Conservation (phyloP, 1,284 basidiomycete genomes). For the Boletus semigastroideus region DNA sequence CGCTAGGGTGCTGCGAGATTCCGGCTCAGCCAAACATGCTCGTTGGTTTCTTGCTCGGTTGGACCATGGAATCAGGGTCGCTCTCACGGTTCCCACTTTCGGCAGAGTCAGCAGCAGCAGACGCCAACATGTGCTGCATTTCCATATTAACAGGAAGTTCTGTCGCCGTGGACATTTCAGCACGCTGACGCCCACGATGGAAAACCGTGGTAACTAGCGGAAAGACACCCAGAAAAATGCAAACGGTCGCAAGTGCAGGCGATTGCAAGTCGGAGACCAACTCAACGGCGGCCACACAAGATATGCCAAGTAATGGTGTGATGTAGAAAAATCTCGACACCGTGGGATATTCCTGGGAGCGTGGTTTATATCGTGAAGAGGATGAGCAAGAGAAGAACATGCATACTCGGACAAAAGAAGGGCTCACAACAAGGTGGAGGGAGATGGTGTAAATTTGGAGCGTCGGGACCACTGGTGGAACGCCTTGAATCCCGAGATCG, state of each 20-base stretch:
- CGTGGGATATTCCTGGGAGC: background rate
- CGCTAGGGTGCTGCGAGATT: too few relatives aligned
- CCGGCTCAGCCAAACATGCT: too few relatives aligned
- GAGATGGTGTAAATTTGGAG: conserved; percentile 24
- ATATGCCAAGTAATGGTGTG: conserved; percentile 18
- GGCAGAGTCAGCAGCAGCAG: background rate
- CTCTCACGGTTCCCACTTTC: background rate
- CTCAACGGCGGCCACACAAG: conserved; percentile 12
- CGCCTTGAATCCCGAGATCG: conserved; percentile 3
- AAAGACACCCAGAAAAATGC: conserved; percentile 9
- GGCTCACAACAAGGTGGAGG: conserved; percentile 13
- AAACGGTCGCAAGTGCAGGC: background rate
- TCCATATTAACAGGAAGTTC: background rate
- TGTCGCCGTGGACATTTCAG: background rate
- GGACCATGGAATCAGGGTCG: background rate
- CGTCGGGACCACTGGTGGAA: conserved; percentile 12
- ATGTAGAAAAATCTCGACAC: conserved; percentile 17
- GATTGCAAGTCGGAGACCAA: conserved; percentile 9
- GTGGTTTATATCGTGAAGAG: background rate
- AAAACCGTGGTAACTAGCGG: conserved; percentile 4
- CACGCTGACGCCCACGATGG: background rate
- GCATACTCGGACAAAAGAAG: conserved; percentile 8
- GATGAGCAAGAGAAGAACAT: too few relatives aligned
- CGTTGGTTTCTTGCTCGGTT: too few relatives aligned
- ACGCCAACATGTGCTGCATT: background rate